Base-by-base conservation (phyloP, 2,329 filamentous ascomycete species). In the Alternaria sp. region DNA sequence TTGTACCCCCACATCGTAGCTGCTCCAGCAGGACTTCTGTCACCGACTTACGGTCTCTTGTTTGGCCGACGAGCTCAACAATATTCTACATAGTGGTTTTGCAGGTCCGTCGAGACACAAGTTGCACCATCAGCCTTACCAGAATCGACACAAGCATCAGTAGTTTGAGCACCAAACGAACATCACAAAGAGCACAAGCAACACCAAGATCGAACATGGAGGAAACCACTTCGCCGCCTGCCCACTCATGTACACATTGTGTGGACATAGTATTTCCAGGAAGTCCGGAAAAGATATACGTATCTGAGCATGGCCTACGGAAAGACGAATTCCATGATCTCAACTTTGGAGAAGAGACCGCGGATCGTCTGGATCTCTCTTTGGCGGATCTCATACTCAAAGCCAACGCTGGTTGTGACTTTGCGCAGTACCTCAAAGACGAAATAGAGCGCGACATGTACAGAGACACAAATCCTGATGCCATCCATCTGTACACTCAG, bases 271-370 rank as follows among this genome's bases (percentile, higher is more conserved):
- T 36, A 16, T 4, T 36, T 6, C 32, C 32, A 3, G 32, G 32
- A 36, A 36, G 11, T 2, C 14, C 5, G 14, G 32, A 36, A 7
- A 7, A 5, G 32, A 34, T 34, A 7, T 0, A 36, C 2, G 18
- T 18, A 18, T 18, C 18, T 18, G 18, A 18, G 18, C n/a, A n/a
- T 1, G 18, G 18, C 18, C 18, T 2, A 18, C 18, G 2, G 18
- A 2, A 18, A 36, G 12, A 16, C 5, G 1, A n/a, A n/a, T 36
- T 36, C 1, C 0, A 1, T 7, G 0, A 12, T 1, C 11, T 6
- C 3, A 0, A 1, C 32, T 36, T 36, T 16, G n/a, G n/a, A n/a
- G 2, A 14, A 2, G 0, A 7, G 5, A 3, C 7, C 6, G 0
- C 0, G 0, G 3, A 16, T 16, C 1, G 12, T 14, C 7, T 36